These are phyloP conservation scores for Penicillium sp. DNA, from an alignment of 2,329 filamentous ascomycete species.

Conservation along the genomic window DNA sequence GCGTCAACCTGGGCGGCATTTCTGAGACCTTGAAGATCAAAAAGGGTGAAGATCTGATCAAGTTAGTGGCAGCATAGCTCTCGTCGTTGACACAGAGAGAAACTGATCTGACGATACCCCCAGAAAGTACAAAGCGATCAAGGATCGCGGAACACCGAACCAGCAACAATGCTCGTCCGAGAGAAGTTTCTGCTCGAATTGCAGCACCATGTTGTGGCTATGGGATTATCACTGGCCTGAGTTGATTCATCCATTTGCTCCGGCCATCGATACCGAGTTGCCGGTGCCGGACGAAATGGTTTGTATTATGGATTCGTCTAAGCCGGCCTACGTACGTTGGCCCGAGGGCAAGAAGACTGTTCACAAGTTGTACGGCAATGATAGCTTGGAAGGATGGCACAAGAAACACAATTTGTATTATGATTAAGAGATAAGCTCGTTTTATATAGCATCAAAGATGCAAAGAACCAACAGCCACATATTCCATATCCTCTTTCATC, in stretches of 20 bases:
- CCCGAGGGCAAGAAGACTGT: slow-evolving; percentile 46
- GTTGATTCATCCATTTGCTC: slow-evolving; percentile 48
- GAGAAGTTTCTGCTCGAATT: slow-evolving; percentile 46
- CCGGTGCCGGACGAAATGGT: slow-evolving; percentile 46
- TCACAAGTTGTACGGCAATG: slow-evolving; percentile 33
- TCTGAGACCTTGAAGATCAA: slow-evolving; percentile 38
- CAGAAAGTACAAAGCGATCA: slow-evolving; percentile 45
- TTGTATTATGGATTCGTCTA: slow-evolving; percentile 42
- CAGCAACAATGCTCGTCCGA: slow-evolving; percentile 40
- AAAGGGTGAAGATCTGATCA: slow-evolving; percentile 43
- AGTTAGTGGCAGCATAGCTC: slow-evolving; percentile 28
- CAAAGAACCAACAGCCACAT: too few species aligned
- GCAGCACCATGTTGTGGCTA: slow-evolving; percentile 46
- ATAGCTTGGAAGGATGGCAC: slow-evolving; percentile 46
- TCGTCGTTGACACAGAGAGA: not conserved
- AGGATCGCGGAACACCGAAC: slow-evolving; percentile 39
- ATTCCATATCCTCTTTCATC: not conserved
- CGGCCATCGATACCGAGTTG: slow-evolving; percentile 47
- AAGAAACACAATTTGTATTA: slow-evolving; percentile 38
- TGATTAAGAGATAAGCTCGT: slow-evolving; percentile 19
- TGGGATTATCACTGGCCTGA: slow-evolving; percentile 48
- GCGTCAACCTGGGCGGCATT: slow-evolving; percentile 46
- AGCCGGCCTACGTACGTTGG: slow-evolving; percentile 46
- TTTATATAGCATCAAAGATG: not conserved
- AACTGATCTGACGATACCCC: too few species aligned